Percentiles rank a stretch among this genome's conserved stretches.
These are phyloP conservation scores for Tylopilus cervinicoccineus DNA, from an alignment of 768 basidiomycete genomes.

Conservation along the genomic window DNA sequence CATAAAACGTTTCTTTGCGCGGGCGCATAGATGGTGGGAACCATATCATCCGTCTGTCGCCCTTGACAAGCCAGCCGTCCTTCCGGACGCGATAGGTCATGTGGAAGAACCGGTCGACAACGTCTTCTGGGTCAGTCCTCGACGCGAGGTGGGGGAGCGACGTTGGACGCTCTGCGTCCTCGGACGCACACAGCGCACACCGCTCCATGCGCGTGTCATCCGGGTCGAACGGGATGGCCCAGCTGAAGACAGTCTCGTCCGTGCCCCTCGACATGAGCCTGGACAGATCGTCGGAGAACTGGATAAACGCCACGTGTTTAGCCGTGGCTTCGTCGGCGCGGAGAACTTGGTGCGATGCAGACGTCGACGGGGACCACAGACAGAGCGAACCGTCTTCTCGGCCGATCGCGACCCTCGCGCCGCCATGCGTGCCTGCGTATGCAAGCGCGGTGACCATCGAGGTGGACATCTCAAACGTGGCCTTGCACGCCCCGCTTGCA, in stretches of 20 bases:
- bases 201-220: background rate
- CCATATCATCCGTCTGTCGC: conserved; percentile 17
- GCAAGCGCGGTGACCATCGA: conserved; percentile 18
- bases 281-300: conserved; percentile 8
- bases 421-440: background rate
- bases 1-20: conserved; percentile 3
- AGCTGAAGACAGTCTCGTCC: conserved; percentile 7
- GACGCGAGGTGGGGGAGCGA: conserved; percentile 5
- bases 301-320: conserved; percentile 4
- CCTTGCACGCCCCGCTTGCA: conserved; percentile 9
- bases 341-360: conserved; percentile 9
- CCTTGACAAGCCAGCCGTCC: conserved; percentile 20
- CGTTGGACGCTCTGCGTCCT: background rate
- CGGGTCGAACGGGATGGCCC: conserved; percentile 3
- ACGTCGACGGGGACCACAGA: conserved; percentile 16
- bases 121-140: conserved; percentile 8
- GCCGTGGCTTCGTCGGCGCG: conserved; percentile 1
- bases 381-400: conserved; percentile 17
- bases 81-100: conserved; percentile 15
- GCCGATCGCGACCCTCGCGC: conserved; percentile 10
- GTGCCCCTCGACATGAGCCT: conserved; percentile 10
- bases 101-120: background rate
- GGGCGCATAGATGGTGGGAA: conserved; percentile 2
- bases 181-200: background rate
- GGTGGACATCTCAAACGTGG: background rate